phyloP scores from a whole-genome alignment of 164 flowering plant species.

The Macadamia integrifolia region DNA sequence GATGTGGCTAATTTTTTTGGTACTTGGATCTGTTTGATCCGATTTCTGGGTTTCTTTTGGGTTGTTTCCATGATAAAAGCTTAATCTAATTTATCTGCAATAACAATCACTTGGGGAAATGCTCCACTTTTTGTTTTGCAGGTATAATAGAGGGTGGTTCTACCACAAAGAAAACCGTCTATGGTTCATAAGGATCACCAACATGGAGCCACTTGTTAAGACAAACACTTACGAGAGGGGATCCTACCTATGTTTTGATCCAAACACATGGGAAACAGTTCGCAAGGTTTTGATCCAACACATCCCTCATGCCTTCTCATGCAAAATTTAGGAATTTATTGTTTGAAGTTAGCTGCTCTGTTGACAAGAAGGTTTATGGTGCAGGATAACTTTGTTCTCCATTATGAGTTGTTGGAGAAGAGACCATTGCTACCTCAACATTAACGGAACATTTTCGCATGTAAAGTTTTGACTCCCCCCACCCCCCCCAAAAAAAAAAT shows the following conservation, averaged over 20 bases:
- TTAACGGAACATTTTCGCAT: constrained; percentile 8
- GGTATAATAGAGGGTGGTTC: constrained; percentile 37
- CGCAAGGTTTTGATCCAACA: constrained; percentile 27
- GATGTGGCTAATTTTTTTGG: too few relatives aligned
- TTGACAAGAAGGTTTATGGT: not conserved
- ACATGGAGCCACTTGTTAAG: constrained; percentile 31
- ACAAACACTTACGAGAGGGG: constrained; percentile 38
- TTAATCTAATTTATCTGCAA: too few relatives aligned
- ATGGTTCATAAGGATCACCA: constrained; percentile 28
- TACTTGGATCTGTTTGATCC: too few relatives aligned
- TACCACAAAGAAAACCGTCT: constrained; percentile 32
- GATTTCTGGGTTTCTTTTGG: too few relatives aligned
- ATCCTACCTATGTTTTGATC: constrained; percentile 38
- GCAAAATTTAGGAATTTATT: not conserved
- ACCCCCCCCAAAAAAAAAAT: too few relatives aligned
- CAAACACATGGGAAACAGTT: constrained; percentile 30
- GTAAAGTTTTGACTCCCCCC: constrained; percentile 3
- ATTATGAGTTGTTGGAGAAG: constrained; percentile 35
- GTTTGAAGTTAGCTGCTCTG: not conserved
- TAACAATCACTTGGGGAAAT: too few relatives aligned
- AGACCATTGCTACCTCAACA: constrained; percentile 32
- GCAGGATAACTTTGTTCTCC: constrained; percentile 42
- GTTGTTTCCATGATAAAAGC: too few relatives aligned
- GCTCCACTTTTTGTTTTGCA: constrained; percentile 8
- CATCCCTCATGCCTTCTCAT: not conserved